Evolutionary conservation across 1,284 basidiomycete species (phyloP), one percentile per base, ranked within the genome.

Genomic region (Trichosporon sp.): DNA sequence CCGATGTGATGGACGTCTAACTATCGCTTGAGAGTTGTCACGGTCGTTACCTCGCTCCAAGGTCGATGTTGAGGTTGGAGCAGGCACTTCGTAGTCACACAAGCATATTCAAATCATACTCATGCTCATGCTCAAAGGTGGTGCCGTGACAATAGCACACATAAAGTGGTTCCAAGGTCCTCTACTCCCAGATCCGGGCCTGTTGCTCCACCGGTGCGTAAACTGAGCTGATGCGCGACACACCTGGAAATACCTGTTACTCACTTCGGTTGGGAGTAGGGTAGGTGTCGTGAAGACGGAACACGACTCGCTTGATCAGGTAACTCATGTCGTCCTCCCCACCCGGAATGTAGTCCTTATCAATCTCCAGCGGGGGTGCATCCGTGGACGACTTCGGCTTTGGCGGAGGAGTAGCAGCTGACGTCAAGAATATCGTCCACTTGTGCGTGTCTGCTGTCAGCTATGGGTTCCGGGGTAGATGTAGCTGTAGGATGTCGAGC

Each of bases 231-330:
- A n/a, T n/a, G n/a, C n/a, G n/a, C n/a, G n/a, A n/a, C n/a, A 32
- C 37, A 16, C 16, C 3, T 4, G 7, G 13, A 32, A 19, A 25
- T 25, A 16, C 19, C 14, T 8, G 69, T 23, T 34, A 78, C 89
- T 76, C 74, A 95, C 95, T 91, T 81, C 95, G 84, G 44, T 88
- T 89, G 0, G 94, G 92, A 75, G 89, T 93, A 0, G 92, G 80
- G 81, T 97, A 99, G 0, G 95, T 97, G 70, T 99, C 96, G 81
- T 99, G 96, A 58, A 99, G 82, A 80, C 95, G 95, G 86, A 99
- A 98, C 14, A 92, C 92, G 59, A 99, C 95, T 57, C 93, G 87
- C 78, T 95, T 96, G 75, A 97, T 88, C 74, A 95, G 90, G 73
- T 95, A 90, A 65, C 86, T 86, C 61, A 95, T 76, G 75, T 96